phyloP scores from a whole-genome alignment of 805 yeast genomes.

The Candida saitoana region DNA sequence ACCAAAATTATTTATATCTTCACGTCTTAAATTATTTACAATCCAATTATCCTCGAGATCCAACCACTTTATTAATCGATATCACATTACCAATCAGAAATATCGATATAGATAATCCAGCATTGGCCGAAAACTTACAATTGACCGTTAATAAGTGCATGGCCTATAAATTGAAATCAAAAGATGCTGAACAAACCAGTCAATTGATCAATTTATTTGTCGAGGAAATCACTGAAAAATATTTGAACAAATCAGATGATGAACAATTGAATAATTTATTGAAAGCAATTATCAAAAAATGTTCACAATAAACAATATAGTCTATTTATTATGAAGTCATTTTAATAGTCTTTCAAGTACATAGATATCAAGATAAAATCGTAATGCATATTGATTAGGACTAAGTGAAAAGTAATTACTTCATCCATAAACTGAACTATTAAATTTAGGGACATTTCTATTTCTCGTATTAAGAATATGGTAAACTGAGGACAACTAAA shows the following conservation, averaged over 20 bases:
- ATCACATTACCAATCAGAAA: slow-evolving; percentile 66
- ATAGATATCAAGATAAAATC: no score
- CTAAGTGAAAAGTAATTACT: no score
- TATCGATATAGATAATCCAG: slow-evolving; percentile 30
- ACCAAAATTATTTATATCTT: slow-evolving; percentile 60
- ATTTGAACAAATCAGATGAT: slow-evolving; percentile 17
- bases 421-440: no score
- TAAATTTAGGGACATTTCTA: no score
- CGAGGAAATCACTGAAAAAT: slow-evolving; percentile 22
- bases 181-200: slow-evolving; percentile 24
- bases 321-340: no score
- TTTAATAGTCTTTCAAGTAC: no score
- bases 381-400: no score
- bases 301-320: slow-evolving; percentile 11
- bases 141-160: slow-evolving; percentile 66
- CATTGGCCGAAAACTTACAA: slow-evolving; percentile 60
- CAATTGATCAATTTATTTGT: slow-evolving; percentile 28
- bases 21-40: slow-evolving; percentile 60
- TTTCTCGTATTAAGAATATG: no score
- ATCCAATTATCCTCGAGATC: slow-evolving; percentile 34
- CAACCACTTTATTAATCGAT: slow-evolving; percentile 47
- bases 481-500: no score
- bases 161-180: slow-evolving; percentile 50
- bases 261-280: slow-evolving; percentile 28
- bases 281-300: slow-evolving; percentile 38